Evolutionary conservation across 2,329 filamentous ascomycete genomes (phyloP).

Genomic region (Colletotrichum lentis): DNA sequence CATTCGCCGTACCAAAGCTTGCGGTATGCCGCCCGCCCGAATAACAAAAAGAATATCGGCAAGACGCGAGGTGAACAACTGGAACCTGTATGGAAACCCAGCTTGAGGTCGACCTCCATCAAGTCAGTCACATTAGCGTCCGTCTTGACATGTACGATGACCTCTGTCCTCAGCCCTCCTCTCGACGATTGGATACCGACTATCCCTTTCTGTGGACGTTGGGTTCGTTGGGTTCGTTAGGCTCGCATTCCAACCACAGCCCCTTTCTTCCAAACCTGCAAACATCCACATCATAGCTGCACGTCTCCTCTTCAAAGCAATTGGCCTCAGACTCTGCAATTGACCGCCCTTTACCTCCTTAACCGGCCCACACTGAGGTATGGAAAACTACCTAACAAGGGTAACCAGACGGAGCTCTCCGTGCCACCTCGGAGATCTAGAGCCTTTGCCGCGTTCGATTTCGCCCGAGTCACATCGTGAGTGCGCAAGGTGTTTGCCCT

Average conservation of each 20-base stretch:
- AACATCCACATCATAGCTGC: slow-evolving; percentile 30
- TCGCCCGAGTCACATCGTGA: slow-evolving; percentile 4
- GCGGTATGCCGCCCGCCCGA: not conserved
- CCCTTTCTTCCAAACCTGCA: slow-evolving; percentile 17
- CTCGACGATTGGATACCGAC: slow-evolving; percentile 22
- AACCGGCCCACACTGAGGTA: slow-evolving; percentile 12
- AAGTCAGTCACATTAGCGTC: slow-evolving; percentile 21
- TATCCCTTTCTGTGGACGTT: slow-evolving; percentile 19
- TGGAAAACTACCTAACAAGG: slow-evolving; percentile 11
- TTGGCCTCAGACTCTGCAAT: slow-evolving; percentile 18
- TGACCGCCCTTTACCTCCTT: slow-evolving; percentile 35
- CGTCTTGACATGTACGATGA: slow-evolving; percentile 17
- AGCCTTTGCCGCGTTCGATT: slow-evolving; percentile 3
- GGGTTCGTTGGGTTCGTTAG: slow-evolving; percentile 26
- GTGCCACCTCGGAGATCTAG: slow-evolving; percentile 21
- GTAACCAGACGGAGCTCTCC: slow-evolving; percentile 15
- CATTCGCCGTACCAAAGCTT: not conserved
- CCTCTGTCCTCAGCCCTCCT: slow-evolving; percentile 19
- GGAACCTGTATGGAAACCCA: not conserved
- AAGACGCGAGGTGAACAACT: not conserved
- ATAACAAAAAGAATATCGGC: not conserved
- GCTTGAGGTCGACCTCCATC: slow-evolving; percentile 30
- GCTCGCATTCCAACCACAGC: slow-evolving; percentile 18
- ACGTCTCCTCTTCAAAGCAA: slow-evolving; percentile 12
- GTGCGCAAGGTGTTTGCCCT: not conserved